Percentiles rank a stretch among this genome's conserved stretches.
These are phyloP conservation scores for Phlebiopsis flavidoalba DNA, from an alignment of 768 basidiomycete species.

Conservation along the genomic window DNA sequence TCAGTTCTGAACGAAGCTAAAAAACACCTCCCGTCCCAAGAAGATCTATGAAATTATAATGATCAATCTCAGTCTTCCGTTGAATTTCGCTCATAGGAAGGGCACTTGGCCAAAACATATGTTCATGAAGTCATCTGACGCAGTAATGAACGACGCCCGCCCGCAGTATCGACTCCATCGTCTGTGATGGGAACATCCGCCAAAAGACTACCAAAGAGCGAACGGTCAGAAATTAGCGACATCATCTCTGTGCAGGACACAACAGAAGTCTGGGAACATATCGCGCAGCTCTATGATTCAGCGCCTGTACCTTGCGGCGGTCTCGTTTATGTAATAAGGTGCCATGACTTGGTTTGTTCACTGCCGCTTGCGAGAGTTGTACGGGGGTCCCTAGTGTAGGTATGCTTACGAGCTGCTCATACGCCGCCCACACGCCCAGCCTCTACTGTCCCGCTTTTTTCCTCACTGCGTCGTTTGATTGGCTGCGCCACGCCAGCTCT, in stretches of 20 bases:
- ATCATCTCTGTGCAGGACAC: conserved; percentile 2
- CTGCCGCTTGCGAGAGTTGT: not conserved
- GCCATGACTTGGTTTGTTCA: conserved; percentile 24
- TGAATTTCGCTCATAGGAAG: not conserved
- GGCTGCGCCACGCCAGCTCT: not conserved
- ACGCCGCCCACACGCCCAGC: not conserved
- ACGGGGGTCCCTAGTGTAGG: not conserved
- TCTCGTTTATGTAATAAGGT: conserved; percentile 68
- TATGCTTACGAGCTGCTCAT: not conserved
- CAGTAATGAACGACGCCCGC: conserved; percentile 80
- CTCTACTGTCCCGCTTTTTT: not conserved
- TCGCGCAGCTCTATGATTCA: conserved; percentile 3
- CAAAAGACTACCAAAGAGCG: conserved; percentile 63
- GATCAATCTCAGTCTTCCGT: not conserved
- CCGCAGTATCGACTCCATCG: conserved; percentile 74
- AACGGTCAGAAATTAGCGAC: conserved; percentile 1
- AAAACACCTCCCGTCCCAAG: conserved; percentile 63
- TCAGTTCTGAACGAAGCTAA: conserved; percentile 73
- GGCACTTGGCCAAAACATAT: conserved; percentile 61
- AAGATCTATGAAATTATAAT: conserved; percentile 41
- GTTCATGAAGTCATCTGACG: conserved; percentile 77
- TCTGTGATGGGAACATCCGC: conserved; percentile 75
- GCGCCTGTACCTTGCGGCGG: conserved; percentile 55
- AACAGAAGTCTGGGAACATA: not conserved
- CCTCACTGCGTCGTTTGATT: not conserved